Base-by-base conservation (phyloP, 2,329 filamentous ascomycete species). In the Basipetospora chlamydospora region DNA sequence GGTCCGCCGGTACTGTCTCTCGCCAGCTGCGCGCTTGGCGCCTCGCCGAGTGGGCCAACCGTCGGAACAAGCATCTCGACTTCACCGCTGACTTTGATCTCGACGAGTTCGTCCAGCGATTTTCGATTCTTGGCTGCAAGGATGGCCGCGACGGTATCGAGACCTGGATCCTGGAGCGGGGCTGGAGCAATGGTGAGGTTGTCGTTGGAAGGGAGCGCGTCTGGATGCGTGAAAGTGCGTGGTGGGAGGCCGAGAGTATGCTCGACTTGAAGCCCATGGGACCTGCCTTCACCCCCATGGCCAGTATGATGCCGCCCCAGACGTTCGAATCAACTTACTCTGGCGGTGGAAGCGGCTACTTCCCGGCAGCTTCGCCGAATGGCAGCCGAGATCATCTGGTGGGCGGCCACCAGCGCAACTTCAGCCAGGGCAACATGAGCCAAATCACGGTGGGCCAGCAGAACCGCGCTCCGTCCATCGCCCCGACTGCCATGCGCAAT, bases 221-320 rank as follows among this genome's bases (percentile, higher is more conserved):
- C 28, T 98, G 90, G 90, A 87, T 96, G 64, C 75, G 88, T 34
- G 90, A 98, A 57, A 70, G 65, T 39, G 82, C 87, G 2, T 98
- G 90, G 88, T 96, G 88, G 88, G 88, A 96, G 57, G 88, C 87
- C 5, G 90, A 98, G 60, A 83, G 74, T 42, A 93, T 95, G 81
- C 76, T 96, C 20, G 90, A 98, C 50, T 66, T 92, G 48, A 88
- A 90, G 57, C 74, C 78, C 2, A 64, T 70, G 37, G 70, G 75
- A 28, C 55, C 56, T 30, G 43, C 47, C 31, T 45, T 50, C 22
- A 47, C 43, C 5, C 45, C 44, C 6, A 45, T 51, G 43, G 43
- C 50, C 33, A 51, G 53, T 33, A 50, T 57, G 39, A 50, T 56
- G 41, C 31, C 32, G 7, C 41, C 53, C 17, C 53, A 51, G 7